These are phyloP conservation scores for Fusarium camptoceras DNA, from an alignment of 2,329 filamentous ascomycete genomes.

Conservation along the genomic window DNA sequence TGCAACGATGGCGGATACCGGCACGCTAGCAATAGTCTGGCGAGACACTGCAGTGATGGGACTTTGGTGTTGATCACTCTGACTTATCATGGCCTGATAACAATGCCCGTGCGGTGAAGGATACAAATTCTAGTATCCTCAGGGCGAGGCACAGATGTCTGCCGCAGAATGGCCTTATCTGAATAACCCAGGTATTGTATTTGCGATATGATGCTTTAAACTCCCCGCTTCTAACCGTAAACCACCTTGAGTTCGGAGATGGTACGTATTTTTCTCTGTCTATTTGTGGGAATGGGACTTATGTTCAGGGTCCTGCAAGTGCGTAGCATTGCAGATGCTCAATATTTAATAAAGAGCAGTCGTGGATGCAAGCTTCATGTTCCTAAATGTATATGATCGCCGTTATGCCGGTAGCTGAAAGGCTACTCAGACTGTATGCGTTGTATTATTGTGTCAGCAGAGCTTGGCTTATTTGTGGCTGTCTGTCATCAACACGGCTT, in stretches of 20 bases:
- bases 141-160: too few species aligned
- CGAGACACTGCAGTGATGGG: background rate
- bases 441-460: background rate
- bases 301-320: background rate
- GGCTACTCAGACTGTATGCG: background rate
- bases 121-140: too few species aligned
- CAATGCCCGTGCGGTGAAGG: background rate
- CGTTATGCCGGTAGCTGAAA: background rate
- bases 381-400: background rate
- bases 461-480: background rate
- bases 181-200: too few species aligned
- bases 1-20: background rate
- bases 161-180: too few species aligned
- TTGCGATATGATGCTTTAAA: background rate
- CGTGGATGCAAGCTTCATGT: background rate
- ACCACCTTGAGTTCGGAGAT: accelerated
- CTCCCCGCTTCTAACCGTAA: background rate
- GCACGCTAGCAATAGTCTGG: background rate
- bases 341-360: background rate
- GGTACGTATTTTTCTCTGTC: background rate
- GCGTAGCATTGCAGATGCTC: background rate
- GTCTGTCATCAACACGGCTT: background rate
- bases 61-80: background rate
- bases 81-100: background rate
- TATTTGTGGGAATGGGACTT: background rate